Percentiles rank a stretch among this genome's conserved stretches.
These are phyloP conservation scores for Halophytophthora batemanensis DNA, from an alignment of 352 stramenopile species.

Conservation along the genomic window DNA sequence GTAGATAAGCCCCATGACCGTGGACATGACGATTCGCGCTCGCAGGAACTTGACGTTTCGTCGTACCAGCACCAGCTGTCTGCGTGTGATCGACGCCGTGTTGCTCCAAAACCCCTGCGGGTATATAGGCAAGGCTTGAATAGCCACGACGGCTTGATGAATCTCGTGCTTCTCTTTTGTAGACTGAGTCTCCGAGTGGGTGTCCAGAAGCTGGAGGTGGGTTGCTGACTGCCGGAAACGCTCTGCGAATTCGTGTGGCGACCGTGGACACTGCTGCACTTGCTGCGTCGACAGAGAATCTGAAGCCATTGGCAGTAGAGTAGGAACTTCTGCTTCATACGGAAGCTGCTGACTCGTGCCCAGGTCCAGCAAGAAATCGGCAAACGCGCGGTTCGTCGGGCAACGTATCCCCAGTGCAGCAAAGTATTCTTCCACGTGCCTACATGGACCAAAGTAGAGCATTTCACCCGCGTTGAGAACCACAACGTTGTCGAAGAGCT, in stretches of 20 bases:
- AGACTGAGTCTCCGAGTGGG: too few relatives aligned
- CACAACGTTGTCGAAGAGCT: constrained; percentile 74
- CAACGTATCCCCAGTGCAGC: constrained; percentile 34
- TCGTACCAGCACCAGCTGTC: constrained; percentile 22
- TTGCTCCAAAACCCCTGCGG: constrained; percentile 16
- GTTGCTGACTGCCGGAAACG: constrained; percentile 7
- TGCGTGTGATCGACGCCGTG: constrained; percentile 15
- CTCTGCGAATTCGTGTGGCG: constrained; percentile 1
- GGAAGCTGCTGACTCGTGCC: constrained; percentile 25
- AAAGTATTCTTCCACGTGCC: constrained; percentile 32
- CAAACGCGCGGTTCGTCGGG: constrained; percentile 24
- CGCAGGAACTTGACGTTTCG: constrained; percentile 24
- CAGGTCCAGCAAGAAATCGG: constrained; percentile 35
- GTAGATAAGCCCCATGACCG: constrained; percentile 34
- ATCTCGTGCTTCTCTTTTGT: too few relatives aligned
- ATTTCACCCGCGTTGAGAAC: constrained; percentile 72
- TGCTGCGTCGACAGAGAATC: not conserved
- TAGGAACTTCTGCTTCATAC: constrained; percentile 12
- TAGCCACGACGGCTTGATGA: too few relatives aligned
- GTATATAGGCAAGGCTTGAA: constrained; percentile 9
- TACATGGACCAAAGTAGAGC: constrained; percentile 66
- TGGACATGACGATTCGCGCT: constrained; percentile 18
- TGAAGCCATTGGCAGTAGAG: not conserved
- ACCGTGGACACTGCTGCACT: not conserved
- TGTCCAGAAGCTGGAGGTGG: not conserved